phyloP scores from a whole-genome alignment of 2,329 filamentous ascomycete species.

The Metarhizium rileyi region DNA sequence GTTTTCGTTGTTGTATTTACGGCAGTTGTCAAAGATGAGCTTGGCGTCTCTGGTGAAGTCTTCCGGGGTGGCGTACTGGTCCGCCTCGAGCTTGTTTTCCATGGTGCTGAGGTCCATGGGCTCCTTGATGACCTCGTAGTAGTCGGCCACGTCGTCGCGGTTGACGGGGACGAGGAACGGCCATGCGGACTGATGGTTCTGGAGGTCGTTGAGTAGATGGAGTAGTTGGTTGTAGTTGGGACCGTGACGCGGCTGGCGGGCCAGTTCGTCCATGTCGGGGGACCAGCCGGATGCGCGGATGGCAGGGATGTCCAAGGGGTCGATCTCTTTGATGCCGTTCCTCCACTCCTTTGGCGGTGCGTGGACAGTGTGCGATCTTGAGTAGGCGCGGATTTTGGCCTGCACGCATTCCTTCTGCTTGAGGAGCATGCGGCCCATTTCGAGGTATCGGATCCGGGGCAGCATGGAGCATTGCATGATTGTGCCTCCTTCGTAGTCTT shows the following conservation, averaged over 20 bases:
- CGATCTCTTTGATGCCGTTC: conserved; percentile 62
- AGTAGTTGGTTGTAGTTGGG: conserved; percentile 93
- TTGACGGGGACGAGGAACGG: conserved; percentile 92
- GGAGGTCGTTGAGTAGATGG: conserved; percentile 86
- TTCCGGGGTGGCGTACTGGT: conserved; percentile 77
- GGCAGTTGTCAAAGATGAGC: conserved; percentile 88
- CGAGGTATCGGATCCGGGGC: conserved; percentile 86
- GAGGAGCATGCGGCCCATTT: conserved; percentile 83
- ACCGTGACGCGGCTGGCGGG: conserved; percentile 87
- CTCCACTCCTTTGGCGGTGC: conserved; percentile 79
- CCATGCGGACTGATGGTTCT: conserved; percentile 90
- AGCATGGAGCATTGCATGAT: conserved; percentile 99
- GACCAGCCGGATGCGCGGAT: conserved; percentile 94
- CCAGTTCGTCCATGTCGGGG: conserved; percentile 93
- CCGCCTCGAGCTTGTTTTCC: conserved; percentile 81
- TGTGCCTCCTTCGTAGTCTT: conserved; percentile 96
- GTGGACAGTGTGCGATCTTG: conserved; percentile 80
- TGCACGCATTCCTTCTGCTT: conserved; percentile 96
- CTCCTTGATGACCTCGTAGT: conserved; percentile 96
- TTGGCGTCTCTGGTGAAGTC: conserved; percentile 86
- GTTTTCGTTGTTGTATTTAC: conserved; percentile 86
- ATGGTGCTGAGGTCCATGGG: conserved; percentile 96
- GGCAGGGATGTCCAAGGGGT: conserved; percentile 76
- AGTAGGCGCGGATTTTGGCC: conserved; percentile 88
- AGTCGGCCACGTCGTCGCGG: conserved; percentile 93